Conservation (phyloP, 805 yeast species). For the Metschnikowia proteae region DNA sequence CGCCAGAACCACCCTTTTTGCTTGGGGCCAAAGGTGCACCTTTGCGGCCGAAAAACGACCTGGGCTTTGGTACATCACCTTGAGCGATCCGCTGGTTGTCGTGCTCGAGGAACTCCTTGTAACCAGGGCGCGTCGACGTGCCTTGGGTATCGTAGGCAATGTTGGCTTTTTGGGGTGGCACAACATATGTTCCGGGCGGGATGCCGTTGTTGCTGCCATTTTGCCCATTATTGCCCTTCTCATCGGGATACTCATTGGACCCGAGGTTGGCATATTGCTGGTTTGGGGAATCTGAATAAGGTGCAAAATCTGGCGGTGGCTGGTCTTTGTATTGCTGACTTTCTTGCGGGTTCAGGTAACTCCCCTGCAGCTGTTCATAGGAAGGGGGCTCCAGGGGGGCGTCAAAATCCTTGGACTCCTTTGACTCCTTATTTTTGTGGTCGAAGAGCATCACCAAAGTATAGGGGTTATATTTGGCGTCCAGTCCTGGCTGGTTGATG, state of each 20-base stretch:
- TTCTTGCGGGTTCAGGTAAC: neutral
- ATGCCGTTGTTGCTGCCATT: neutral
- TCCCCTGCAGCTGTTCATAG: conserved; percentile 16
- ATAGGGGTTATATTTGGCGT: no score
- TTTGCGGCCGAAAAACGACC: conserved; percentile 22
- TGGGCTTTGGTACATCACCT: conserved; percentile 32
- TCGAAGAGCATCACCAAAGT: neutral
- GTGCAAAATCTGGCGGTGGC: conserved; percentile 1
- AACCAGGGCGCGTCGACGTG: conserved; percentile 35
- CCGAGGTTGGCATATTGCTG: conserved; percentile 8
- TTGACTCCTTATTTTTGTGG: conserved; percentile 2
- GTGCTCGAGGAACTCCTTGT: conserved; percentile 28
- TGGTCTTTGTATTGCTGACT: neutral
- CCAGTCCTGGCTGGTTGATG: neutral
- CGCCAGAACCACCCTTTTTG: conserved; percentile 24
- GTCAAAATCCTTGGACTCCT: neutral
- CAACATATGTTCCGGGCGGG: conserved; percentile 18
- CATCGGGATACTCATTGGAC: conserved; percentile 17
- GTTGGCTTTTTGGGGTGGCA: conserved; percentile 34
- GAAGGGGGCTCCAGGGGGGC: conserved; percentile 15
- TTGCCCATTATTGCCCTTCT: conserved; percentile 8
- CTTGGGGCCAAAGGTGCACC: conserved; percentile 37
- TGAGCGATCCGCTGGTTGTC: conserved; percentile 30
- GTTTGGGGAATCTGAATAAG: conserved; percentile 3
- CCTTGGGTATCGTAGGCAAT: conserved; percentile 35